Evolutionary conservation across 345 rosid species (phyloP).

Genomic region (Arabidopsis suecica): DNA sequence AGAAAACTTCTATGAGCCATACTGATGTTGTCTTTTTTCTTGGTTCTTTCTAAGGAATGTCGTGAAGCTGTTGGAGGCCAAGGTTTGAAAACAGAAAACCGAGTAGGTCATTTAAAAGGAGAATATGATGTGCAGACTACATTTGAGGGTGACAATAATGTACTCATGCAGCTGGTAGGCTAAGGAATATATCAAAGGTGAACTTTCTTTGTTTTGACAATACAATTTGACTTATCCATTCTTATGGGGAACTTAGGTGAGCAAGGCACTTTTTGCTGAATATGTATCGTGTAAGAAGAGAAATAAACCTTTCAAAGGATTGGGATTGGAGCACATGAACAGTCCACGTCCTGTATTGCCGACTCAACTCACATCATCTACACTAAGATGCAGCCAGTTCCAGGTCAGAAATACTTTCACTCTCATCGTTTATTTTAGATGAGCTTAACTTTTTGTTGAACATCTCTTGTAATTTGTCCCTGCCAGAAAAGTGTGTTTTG

Average conservation of each 20-base stretch:
- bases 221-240: background rate
- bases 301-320: constrained; percentile 64
- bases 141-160: constrained; percentile 94
- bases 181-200: constrained; percentile 16
- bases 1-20: background rate
- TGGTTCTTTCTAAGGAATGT: constrained; percentile 65
- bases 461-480: constrained; percentile 4
- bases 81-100: constrained; percentile 91
- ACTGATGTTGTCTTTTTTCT: background rate
- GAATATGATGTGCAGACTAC: constrained; percentile 94
- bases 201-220: constrained; percentile 1
- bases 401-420: constrained; percentile 53
- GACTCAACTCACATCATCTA: constrained; percentile 63
- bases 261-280: constrained; percentile 83
- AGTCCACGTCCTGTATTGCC: constrained; percentile 65
- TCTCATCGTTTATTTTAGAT: background rate
- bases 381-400: constrained; percentile 70
- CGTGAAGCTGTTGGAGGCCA: constrained; percentile 99
- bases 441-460: background rate
- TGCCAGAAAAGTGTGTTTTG: constrained; percentile 67
- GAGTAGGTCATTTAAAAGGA: constrained; percentile 78
- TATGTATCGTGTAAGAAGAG: constrained; percentile 66
- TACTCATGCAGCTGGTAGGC: constrained; percentile 88
- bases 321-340: constrained; percentile 90
- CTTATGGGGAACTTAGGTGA: constrained; percentile 56